phyloP scores from a whole-genome alignment of 2,329 filamentous ascomycete genomes.

The Piedraia hortae region DNA sequence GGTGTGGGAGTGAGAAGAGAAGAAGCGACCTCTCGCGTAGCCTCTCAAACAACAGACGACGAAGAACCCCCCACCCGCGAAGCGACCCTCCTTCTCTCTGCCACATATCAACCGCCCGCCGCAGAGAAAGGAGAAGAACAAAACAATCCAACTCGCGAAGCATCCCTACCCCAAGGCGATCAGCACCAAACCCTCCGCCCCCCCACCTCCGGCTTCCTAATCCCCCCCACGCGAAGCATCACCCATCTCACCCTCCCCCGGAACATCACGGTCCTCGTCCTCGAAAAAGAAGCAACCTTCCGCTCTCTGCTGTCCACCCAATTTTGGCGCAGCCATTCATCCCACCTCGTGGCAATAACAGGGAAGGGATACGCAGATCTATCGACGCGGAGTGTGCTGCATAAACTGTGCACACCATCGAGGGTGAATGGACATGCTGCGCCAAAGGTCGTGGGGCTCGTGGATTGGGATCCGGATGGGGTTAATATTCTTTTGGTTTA shows the following conservation, averaged over 20 bases:
- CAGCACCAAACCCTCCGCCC: no score
- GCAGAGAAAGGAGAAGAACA: no score
- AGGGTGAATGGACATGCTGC: conserved; percentile 17
- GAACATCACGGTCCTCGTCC: conserved; percentile 30
- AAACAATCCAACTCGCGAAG: conserved; percentile 19
- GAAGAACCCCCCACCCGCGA: no score
- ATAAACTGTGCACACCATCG: conserved; percentile 20
- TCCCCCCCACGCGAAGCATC: no score
- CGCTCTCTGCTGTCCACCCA: conserved; percentile 31
- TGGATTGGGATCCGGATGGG: conserved; percentile 56
- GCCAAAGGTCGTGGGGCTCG: conserved; percentile 31
- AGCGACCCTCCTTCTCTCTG: no score
- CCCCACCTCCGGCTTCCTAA: conserved; percentile 31
- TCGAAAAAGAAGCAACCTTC: conserved; percentile 71
- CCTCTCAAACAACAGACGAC: no score
- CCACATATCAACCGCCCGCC: no score
- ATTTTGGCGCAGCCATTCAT: conserved; percentile 25
- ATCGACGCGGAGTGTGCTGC: conserved; percentile 36
- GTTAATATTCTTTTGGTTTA: conserved; percentile 48
- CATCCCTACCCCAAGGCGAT: no score
- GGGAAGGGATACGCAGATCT: conserved; percentile 66
- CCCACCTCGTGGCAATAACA: conserved; percentile 39
- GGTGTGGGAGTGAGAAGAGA: conserved; percentile 19
- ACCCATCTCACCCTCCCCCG: no score
- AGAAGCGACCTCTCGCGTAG: conserved; percentile 13